Evolutionary conservation across 345 rosid genomes (phyloP).

Genomic region (Lagerstroemia speciosa): DNA sequence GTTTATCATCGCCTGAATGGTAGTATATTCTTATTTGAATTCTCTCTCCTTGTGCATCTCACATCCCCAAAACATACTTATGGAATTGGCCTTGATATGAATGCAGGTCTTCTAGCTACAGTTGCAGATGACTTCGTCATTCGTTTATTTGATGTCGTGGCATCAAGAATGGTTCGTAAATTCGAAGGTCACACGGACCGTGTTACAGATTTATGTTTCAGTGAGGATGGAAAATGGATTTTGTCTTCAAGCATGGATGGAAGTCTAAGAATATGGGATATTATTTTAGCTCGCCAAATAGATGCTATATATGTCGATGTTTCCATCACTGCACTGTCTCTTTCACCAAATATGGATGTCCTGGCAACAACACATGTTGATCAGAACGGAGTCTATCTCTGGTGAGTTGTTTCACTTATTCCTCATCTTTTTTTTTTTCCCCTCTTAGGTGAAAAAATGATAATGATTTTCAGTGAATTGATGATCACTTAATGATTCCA

Average conservation of each 20-base stretch:
- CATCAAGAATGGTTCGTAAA: conserved; percentile 80
- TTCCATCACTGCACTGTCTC: conserved; percentile 77
- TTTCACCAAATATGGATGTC: conserved; percentile 91
- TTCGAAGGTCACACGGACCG: conserved; percentile 95
- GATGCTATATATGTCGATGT: conserved; percentile 80
- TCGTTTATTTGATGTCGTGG: conserved; percentile 64
- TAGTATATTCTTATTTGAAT: conserved; percentile 13
- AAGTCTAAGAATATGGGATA: conserved; percentile 89
- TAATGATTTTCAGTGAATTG: not conserved
- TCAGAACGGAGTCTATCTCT: conserved; percentile 81
- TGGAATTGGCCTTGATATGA: conserved; percentile 2
- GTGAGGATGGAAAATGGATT: conserved; percentile 98
- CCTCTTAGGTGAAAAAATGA: not conserved
- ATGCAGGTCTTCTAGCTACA: conserved; percentile 78
- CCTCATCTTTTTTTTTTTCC: not conserved
- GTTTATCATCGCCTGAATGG: conserved; percentile 74
- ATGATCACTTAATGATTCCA: not conserved
- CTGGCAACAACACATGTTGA: conserved; percentile 90
- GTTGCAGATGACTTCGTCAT: conserved; percentile 83
- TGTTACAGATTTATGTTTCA: conserved; percentile 75
- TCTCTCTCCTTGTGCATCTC: not conserved
- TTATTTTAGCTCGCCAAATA: conserved; percentile 77
- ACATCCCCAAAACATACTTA: not conserved
- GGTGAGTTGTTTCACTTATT: conserved; percentile 33
- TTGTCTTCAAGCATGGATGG: conserved; percentile 95